These are phyloP conservation scores for Sarocladium oryzae DNA, from an alignment of 2,329 filamentous ascomycete species.

Conservation along the genomic window DNA sequence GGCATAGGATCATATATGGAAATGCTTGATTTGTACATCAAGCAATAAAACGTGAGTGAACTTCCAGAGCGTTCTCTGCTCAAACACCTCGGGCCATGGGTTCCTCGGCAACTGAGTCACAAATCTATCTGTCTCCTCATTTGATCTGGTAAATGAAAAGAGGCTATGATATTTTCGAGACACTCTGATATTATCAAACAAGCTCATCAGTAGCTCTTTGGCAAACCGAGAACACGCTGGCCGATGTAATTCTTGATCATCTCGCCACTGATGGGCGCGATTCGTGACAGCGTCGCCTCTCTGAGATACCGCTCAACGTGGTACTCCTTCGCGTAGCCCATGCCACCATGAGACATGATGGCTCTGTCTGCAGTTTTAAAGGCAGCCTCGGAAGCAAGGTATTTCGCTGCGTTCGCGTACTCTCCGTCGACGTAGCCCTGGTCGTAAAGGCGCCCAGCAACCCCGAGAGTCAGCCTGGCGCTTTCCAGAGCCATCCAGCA, in stretches of 20 bases:
- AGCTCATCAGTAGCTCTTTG: constrained; percentile 62
- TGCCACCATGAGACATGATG: constrained; percentile 53
- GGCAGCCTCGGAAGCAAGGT: constrained; percentile 59
- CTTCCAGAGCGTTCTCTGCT: too few species aligned
- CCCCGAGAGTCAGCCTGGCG: constrained; percentile 59
- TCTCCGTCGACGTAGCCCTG: constrained; percentile 40
- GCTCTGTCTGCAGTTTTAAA: constrained; percentile 57
- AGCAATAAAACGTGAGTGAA: too few species aligned
- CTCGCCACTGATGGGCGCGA: constrained; percentile 60
- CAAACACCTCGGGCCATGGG: too few species aligned
- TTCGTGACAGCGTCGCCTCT: constrained; percentile 58
- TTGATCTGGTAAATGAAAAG: too few species aligned
- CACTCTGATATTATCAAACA: too few species aligned
- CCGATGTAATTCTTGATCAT: constrained; percentile 72
- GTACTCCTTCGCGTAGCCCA: constrained; percentile 60
- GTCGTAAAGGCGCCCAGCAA: constrained; percentile 58
- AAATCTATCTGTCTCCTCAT: too few species aligned
- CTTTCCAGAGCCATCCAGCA: constrained; percentile 60
- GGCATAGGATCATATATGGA: too few species aligned
- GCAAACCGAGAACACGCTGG: constrained; percentile 61
- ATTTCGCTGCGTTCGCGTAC: constrained; percentile 61
- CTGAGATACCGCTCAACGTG: constrained; percentile 60
- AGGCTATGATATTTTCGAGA: too few species aligned
- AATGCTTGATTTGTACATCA: too few species aligned
- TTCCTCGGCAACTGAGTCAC: too few species aligned